Evolutionary conservation across 495 filamentous ascomycete species (phyloP), one percentile per base, ranked within the genome.

Genomic region (Pyronema omphalodes): DNA sequence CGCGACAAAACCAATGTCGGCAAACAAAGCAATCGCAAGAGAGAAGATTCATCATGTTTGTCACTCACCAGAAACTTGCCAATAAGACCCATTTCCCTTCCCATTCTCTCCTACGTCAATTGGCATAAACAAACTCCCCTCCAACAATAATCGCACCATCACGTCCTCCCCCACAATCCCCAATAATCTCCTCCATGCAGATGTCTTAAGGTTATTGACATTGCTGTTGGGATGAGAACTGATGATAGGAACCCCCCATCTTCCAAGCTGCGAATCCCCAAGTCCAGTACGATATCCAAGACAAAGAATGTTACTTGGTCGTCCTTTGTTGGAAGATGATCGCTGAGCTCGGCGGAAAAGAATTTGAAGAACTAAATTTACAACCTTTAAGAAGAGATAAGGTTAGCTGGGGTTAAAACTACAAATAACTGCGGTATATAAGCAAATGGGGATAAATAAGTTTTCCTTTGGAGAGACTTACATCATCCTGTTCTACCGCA

Each of bases 301-400:
- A 7, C 56, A 39, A 17, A 65, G 18, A 49, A 63, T 63, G 48
- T 63, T 59, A 44, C 63, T 63, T 17, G 61, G 61, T 43, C 23
- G 23, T 29, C 23, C 23, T 29, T 63, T 63, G 3, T 60, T 60
- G 9, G 60, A 60, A 29, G 23, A 29, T 29, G 23, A 29, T 1
- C 23, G 23, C 23, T 29, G 23, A 5, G 62, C 68, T 48, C 72
- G 74, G 12, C 75, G 77, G 67, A 94, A 93, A 2, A 94, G 67
- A 2, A 74, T 70, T 70, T 76, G 82, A 33, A 95, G 79, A 9
- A 80, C 80, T 62, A 86, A 93, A 67, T 94, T 84, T 49, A 95
- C 76, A 57, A 93, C 74, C 84, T 96, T 58, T 37, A 43, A 50
- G 55, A 52, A 57, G 23, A 29, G 23, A 29, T 1, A 29, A 29